Conservation (phyloP, 306 rosid species). For the Ochetophila trinervis region DNA sequence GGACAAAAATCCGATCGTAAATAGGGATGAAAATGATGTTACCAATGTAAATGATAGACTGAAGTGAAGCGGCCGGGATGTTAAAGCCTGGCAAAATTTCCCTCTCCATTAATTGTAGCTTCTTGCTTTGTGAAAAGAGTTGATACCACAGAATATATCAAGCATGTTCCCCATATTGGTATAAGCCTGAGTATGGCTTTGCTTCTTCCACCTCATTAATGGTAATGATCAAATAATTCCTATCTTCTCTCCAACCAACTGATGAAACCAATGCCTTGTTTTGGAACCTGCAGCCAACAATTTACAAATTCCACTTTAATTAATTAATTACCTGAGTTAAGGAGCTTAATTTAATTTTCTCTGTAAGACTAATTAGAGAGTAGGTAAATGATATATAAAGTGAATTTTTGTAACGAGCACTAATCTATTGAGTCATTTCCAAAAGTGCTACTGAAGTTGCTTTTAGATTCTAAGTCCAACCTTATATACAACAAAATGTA, state of each 20-base stretch:
- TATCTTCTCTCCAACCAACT: conserved; percentile 18
- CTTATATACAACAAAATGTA: too few relatives aligned
- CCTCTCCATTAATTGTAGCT: conserved; percentile 52
- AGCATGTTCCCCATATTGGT: conserved; percentile 49
- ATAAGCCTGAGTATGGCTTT: conserved; percentile 37
- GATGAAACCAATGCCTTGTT: conserved; percentile 41
- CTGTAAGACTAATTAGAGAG: too few relatives aligned
- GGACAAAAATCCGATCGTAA: conserved; percentile 57
- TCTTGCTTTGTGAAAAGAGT: conserved; percentile 60
- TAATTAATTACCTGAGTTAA: too few relatives aligned
- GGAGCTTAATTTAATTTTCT: too few relatives aligned
- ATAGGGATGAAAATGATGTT: conserved; percentile 40
- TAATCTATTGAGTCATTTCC: too few relatives aligned
- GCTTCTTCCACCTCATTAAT: conserved; percentile 46
- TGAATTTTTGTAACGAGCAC: too few relatives aligned
- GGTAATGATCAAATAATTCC: conserved; percentile 18
- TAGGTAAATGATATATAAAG: too few relatives aligned
- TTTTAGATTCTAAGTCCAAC: too few relatives aligned
- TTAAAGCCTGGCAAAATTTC: conserved; percentile 37
- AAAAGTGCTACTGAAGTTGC: too few relatives aligned
- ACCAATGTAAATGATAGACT: conserved; percentile 24
- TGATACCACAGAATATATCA: conserved; percentile 38
- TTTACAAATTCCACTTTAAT: background rate
- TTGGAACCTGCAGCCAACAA: conserved; percentile 45
- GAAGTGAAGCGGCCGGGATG: conserved; percentile 69